A percentile compares a stretch with the other conserved stretches of the same genome.
phyloP scores from a whole-genome alignment of 1,284 basidiomycete species.

The Apiotrichum sp. region DNA sequence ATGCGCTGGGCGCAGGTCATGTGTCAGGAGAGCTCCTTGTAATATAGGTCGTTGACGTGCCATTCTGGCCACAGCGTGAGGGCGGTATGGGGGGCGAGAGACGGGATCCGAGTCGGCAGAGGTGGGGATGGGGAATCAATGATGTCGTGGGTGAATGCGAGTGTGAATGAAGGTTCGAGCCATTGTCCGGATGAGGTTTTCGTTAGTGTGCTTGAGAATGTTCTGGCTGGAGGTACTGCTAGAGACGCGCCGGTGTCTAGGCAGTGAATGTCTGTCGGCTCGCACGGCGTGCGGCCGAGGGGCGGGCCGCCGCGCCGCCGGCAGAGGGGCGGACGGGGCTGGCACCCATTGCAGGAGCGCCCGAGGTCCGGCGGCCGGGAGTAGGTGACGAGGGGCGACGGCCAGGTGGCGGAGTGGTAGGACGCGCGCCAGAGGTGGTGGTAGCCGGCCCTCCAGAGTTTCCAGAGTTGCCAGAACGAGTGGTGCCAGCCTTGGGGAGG shows the following conservation, averaged over 20 bases:
- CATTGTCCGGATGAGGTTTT: too few relatives aligned
- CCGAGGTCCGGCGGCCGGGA: too few relatives aligned
- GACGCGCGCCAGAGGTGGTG: not conserved
- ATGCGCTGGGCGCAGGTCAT: not conserved
- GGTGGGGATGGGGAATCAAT: not conserved
- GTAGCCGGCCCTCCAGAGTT: not conserved
- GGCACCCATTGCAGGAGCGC: not conserved
- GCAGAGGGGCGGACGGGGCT: not conserved
- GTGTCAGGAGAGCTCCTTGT: not conserved
- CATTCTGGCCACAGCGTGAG: not conserved
- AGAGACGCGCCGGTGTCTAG: constrained; percentile 50
- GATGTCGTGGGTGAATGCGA: not conserved
- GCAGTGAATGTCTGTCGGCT: not conserved
- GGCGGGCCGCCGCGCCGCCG: constrained; percentile 53
- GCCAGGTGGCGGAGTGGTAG: not conserved
- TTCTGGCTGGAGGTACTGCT: not conserved
- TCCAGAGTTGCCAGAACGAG: not conserved
- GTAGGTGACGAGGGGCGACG: too few relatives aligned
- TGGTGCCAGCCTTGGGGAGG: not conserved
- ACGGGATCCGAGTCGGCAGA: not conserved
- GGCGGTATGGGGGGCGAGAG: too few relatives aligned
- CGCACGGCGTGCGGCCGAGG: not conserved
- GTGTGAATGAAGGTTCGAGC: not conserved
- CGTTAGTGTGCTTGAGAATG: too few relatives aligned
- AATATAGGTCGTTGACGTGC: not conserved